phyloP scores from a whole-genome alignment of 192 early-diverging fungal species.

The Backusella luteola region DNA sequence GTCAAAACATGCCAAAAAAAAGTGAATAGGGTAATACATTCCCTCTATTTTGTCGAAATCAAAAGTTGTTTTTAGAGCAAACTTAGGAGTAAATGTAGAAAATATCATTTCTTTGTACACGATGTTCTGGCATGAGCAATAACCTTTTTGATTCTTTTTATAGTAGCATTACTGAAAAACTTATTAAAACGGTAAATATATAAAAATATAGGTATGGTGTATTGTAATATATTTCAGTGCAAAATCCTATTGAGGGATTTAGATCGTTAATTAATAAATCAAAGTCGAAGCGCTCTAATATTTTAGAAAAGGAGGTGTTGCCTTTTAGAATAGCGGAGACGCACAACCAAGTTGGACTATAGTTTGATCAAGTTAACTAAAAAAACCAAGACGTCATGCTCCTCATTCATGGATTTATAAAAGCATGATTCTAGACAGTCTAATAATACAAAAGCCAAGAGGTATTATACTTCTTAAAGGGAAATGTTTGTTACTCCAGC shows the following conservation, averaged over 20 bases:
- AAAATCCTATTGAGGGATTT: background rate
- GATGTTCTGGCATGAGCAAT: background rate
- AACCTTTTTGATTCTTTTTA: background rate
- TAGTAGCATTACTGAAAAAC: background rate
- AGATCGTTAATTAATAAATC: background rate
- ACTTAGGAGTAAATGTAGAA: background rate
- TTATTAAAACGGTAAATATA: background rate
- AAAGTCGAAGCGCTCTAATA: background rate
- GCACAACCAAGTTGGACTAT: background rate
- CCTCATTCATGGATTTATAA: background rate
- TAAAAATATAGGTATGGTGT: background rate
- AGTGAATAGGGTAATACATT: background rate
- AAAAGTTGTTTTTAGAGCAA: background rate
- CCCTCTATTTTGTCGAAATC: background rate
- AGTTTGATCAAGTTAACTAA: background rate
- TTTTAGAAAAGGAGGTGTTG: background rate
- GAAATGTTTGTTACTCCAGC: background rate
- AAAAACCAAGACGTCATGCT: background rate
- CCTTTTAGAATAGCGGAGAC: background rate
- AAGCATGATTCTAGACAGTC: background rate
- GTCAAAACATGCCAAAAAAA: background rate
- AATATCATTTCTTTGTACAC: background rate
- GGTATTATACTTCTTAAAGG: background rate
- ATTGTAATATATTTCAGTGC: background rate
- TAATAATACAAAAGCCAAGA: background rate